These are phyloP conservation scores for Bryoerythrophyllum caledonicum DNA, from an alignment of 225 moss, liverwort and hornwort genomes.

Conservation along the genomic window DNA sequence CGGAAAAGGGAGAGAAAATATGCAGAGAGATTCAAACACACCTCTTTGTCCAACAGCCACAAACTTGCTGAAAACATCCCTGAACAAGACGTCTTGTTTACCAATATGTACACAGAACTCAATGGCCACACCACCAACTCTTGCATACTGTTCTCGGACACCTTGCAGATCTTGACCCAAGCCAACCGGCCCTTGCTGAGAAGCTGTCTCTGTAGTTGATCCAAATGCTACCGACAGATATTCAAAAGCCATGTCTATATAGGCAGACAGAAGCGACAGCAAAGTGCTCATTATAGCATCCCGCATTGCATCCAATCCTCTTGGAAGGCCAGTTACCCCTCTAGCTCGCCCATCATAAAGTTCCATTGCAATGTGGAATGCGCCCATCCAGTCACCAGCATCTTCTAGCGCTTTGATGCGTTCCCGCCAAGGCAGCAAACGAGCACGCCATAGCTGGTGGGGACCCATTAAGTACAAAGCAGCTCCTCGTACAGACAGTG, in stretches of 20 bases:
- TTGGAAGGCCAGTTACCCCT: conserved; percentile 98
- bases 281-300: conserved; percentile 95
- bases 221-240: conserved; percentile 88
- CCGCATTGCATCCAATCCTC: conserved; percentile 93
- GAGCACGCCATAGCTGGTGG: conserved; percentile 91
- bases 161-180: conserved; percentile 66
- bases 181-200: conserved; percentile 40
- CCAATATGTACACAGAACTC: conserved; percentile 98
- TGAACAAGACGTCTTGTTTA: conserved; percentile 96
- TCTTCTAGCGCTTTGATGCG: conserved; percentile 95
- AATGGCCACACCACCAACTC: conserved; percentile 99
- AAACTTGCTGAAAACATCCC: conserved; percentile 97
- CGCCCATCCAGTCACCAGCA: conserved; percentile 99
- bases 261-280: conserved; percentile 86
- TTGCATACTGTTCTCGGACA: conserved; percentile 94
- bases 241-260: conserved; percentile 93
- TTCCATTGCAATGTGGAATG: conserved; percentile 99
- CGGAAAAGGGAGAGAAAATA: background rate
- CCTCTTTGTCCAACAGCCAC: conserved; percentile 93
- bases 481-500: conserved; percentile 94
- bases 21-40: conserved; percentile 30
- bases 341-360: conserved; percentile 94
- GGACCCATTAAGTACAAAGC: conserved; percentile 89
- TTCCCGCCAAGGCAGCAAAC: conserved; percentile 93
- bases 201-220: conserved; percentile 34